Evolutionary conservation across 2,329 filamentous ascomycete genomes (phyloP), one percentile per base, ranked within the genome.

Genomic region (Penicillium olsonii): DNA sequence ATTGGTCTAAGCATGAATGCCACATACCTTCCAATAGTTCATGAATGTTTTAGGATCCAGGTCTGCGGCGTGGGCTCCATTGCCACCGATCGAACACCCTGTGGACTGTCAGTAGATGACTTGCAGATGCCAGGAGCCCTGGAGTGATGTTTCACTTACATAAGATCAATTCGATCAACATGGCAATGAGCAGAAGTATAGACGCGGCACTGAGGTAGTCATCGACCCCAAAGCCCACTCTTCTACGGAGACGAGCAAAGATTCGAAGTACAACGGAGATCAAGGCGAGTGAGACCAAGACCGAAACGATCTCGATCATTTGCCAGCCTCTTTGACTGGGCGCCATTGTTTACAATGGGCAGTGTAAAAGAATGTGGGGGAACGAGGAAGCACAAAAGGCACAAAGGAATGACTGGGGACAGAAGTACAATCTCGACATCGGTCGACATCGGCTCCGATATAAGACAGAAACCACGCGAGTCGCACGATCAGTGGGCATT

Each of bases 31-130:
- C 49, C 54, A 64, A 41, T 64, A 68, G 50, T 63, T 66, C 48
- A 53, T 48, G 20, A 65, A 53, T 3, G 63, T 67, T 27, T 58
- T 24, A 2, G 38, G 37, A 33, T 55, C 54, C 4, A 68, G 35
- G 10, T 54, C 53, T 7, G 37, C 39, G 37, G 56, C 45, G 29
- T 68, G 64, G 14, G 54, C 48, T 10, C 66, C 64, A 33, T 67
- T 67, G 9, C 64, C 65, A 46, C 65, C 66, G 33, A 67, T 67
- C 17, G 60, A 45, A 35, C 66, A 67, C 66, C 66, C 66, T 68
- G n/a, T 8, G 19, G 3, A n/a, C 18, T 2, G 46, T 63, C 38
- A 64, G 54, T 14, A 29, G 10, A 20, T 42, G 8, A 5, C 11
- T 5, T 18, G 2, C 20, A 8, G 20, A 12, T 10, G 4, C 2